phyloP scores from a whole-genome alignment of 2,329 filamentous ascomycete species.

The Teratosphaeria epicoccoides region DNA sequence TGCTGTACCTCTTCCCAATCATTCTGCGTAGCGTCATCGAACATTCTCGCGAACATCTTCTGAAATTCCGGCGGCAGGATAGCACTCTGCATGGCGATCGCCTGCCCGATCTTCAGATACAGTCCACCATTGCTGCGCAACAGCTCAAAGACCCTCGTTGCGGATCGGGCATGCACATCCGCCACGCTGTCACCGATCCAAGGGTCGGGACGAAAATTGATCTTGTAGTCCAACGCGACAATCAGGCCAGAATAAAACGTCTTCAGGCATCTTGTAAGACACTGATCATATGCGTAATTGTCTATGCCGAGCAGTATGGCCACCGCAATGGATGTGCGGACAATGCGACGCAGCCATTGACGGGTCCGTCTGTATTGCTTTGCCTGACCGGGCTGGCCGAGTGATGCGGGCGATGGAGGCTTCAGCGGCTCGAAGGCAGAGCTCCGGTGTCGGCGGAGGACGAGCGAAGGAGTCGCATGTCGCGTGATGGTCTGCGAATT shows the following conservation, averaged over 20 bases:
- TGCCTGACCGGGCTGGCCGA: constrained; percentile 60
- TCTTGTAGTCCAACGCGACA: constrained; percentile 86
- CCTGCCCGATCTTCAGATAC: constrained; percentile 96
- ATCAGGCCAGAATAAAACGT: constrained; percentile 72
- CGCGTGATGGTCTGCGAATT: background rate
- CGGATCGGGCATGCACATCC: constrained; percentile 73
- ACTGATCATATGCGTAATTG: constrained; percentile 64
- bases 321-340: constrained; percentile 49
- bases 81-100: constrained; percentile 95
- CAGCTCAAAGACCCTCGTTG: constrained; percentile 70
- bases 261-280: constrained; percentile 63
- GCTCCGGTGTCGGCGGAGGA: constrained; percentile 11
- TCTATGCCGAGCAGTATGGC: constrained; percentile 61
- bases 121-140: constrained; percentile 80
- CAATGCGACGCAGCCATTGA: constrained; percentile 66
- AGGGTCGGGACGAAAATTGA: constrained; percentile 82
- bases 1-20: constrained; percentile 73
- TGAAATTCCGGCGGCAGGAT: constrained; percentile 90
- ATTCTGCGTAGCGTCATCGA: constrained; percentile 94
- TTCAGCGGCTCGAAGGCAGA: constrained; percentile 33
- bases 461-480: background rate
- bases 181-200: constrained; percentile 61
- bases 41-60: constrained; percentile 92
- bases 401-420: constrained; percentile 67
- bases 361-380: constrained; percentile 60